These are phyloP conservation scores for Camelina sativa DNA, from an alignment of 345 rosid species.

Conservation along the genomic window DNA sequence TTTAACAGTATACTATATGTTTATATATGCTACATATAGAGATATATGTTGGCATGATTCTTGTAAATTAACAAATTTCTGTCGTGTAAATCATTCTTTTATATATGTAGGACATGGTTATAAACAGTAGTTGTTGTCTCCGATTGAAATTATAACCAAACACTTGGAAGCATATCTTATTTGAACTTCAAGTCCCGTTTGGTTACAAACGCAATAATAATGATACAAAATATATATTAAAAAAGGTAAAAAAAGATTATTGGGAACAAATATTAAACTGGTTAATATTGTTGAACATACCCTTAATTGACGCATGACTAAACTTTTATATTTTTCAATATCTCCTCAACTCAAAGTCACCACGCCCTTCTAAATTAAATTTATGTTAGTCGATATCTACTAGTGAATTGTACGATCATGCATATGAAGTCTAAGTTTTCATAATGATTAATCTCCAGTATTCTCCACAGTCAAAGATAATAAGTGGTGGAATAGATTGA, in stretches of 20 bases:
- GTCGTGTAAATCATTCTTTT: conserved; percentile 6
- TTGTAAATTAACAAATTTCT: not conserved
- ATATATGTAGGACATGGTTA: conserved; percentile 6
- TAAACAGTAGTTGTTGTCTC: conserved; percentile 12
- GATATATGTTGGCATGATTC: not conserved
- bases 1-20: conserved; percentile 5
- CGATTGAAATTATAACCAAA: conserved; percentile 6
- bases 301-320: not conserved
- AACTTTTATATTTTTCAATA: not conserved
- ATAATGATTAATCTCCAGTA: conserved; percentile 24
- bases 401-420: conserved; percentile 3
- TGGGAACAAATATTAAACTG: not conserved
- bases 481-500: conserved; percentile 18
- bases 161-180: not conserved
- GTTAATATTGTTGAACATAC: conserved; percentile 3
- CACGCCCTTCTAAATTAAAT: no score
- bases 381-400: no score
- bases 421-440: conserved; percentile 1
- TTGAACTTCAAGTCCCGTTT: not conserved
- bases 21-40: not conserved
- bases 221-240: not conserved
- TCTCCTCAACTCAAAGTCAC: not conserved
- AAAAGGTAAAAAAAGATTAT: no score
- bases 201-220: not conserved
- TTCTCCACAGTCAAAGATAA: conserved; percentile 10